Percentiles rank a stretch among this genome's conserved stretches.
Conservation (phyloP, 1,284 basidiomycete genomes). For the Ustilago hordei region DNA sequence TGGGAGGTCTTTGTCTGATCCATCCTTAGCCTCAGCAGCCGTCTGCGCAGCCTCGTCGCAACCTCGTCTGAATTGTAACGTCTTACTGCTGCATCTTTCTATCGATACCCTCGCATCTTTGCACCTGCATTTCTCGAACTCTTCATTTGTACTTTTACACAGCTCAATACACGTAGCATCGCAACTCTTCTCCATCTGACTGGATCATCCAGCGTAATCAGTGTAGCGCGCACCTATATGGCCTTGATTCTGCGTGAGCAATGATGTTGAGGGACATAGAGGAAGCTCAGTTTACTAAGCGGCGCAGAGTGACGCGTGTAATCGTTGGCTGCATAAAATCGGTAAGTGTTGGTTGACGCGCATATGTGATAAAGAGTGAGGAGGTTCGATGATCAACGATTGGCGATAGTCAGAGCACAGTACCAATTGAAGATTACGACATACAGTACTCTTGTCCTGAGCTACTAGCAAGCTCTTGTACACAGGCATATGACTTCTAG, state of each 20-base stretch:
- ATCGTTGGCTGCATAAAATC: too few species aligned
- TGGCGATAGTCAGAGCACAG: too few species aligned
- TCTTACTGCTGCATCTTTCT: not conserved
- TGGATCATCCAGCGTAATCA: not conserved
- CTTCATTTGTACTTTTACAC: slow-evolving; percentile 39
- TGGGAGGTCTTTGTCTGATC: slow-evolving; percentile 34
- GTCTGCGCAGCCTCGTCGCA: not conserved
- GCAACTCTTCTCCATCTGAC: not conserved
- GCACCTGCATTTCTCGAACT: not conserved
- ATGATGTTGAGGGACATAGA: not conserved
- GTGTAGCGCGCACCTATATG: too few species aligned
- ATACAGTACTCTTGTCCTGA: too few species aligned
- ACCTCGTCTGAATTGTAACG: not conserved
- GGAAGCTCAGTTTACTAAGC: not conserved
- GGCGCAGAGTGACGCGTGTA: not conserved
- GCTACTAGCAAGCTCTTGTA: too few species aligned
- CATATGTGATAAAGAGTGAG: too few species aligned
- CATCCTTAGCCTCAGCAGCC: not conserved
- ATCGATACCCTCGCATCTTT: slow-evolving; percentile 3
- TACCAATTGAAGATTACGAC: too few species aligned
- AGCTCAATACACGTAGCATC: slow-evolving; percentile 7
- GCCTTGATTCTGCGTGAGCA: not conserved
- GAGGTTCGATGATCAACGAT: too few species aligned
- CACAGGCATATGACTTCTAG: too few species aligned
- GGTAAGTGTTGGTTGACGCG: too few species aligned